Base-by-base conservation (phyloP, 179 eudicot genomes). In the Spinacia oleracea region DNA sequence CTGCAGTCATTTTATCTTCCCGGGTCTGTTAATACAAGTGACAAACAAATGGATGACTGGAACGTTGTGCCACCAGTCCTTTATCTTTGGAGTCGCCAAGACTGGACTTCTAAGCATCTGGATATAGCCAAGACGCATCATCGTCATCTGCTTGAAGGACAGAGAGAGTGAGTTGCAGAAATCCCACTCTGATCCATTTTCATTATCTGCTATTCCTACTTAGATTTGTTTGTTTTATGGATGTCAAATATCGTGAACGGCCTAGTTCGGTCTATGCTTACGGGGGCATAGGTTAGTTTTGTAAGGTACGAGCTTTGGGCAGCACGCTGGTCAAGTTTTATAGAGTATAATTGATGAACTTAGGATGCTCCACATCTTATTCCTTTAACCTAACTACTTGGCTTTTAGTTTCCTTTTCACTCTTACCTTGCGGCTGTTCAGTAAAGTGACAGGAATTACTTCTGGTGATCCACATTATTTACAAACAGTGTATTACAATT, bases 1-100 rank as follows among this genome's bases (percentile, higher is more conserved):
- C 77, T 74, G 64, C 93, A 93, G 98, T 85, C 98, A 31, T 95
- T 95, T 82, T 93, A 95, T 89, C 87, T 95, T 73, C 98, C 98
- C 69, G 98, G 98, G 72, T 93, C 98, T 60, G 79, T 93, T 60
- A 97, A 95, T 70, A 82, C 80, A 46, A 85, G 88, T 80, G 89
- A 86, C 82, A 85, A 93, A 79, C 97, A 90, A 91, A 79, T 91
- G 72, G 98, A 95, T 35, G 92, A 93, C 66, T 91, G 97, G 98
- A 95, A 95, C 63, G 21, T 77, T 31, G 80, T 53, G 68, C 73
- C 92, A 58, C 97, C 98, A 20, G 82, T 86, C 60, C 97, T 95
- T 53, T 93, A 88, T 85, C 91, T 95, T n/a, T 93, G 98, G 98
- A 93, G 98, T 81, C 91, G 77, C 51, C 86, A 81, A 25, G 92